phyloP scores from a whole-genome alignment of 345 rosid genomes.

The Gossypium sturtianum region DNA sequence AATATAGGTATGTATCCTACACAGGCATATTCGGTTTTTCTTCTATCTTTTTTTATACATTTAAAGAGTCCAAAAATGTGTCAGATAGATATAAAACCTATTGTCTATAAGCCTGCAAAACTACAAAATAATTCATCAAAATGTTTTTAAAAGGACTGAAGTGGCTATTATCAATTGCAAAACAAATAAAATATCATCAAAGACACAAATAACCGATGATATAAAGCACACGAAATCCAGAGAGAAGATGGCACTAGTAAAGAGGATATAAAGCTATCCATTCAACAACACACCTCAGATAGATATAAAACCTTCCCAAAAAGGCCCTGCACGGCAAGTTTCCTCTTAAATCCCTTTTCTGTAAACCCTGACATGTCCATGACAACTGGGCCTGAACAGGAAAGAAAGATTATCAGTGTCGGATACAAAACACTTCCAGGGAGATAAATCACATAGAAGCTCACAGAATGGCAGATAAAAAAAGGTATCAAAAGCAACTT shows the following conservation, averaged over 20 bases:
- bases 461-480: not conserved
- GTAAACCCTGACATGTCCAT: constrained; percentile 78
- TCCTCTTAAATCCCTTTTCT: constrained; percentile 85
- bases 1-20: not conserved
- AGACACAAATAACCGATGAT: not conserved
- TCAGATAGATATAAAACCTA: not conserved
- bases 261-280: not conserved
- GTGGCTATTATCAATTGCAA: not conserved
- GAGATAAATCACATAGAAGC: not conserved
- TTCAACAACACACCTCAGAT: constrained; percentile 53
- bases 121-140: not conserved
- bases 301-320: constrained; percentile 89
- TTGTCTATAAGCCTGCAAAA: not conserved
- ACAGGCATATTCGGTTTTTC: not conserved
- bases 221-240: not conserved
- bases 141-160: not conserved
- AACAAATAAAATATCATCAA: not conserved
- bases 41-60: not conserved
- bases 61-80: not conserved
- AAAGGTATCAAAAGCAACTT: not conserved
- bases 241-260: not conserved
- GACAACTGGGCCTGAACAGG: constrained; percentile 68
- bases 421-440: not conserved
- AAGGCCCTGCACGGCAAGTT: constrained; percentile 83
- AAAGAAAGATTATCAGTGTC: not conserved